A percentile compares a stretch with the other conserved stretches of the same genome.
These are phyloP conservation scores for Xylariaceae sp. DNA, from an alignment of 2,329 filamentous ascomycete genomes.

Conservation along the genomic window DNA sequence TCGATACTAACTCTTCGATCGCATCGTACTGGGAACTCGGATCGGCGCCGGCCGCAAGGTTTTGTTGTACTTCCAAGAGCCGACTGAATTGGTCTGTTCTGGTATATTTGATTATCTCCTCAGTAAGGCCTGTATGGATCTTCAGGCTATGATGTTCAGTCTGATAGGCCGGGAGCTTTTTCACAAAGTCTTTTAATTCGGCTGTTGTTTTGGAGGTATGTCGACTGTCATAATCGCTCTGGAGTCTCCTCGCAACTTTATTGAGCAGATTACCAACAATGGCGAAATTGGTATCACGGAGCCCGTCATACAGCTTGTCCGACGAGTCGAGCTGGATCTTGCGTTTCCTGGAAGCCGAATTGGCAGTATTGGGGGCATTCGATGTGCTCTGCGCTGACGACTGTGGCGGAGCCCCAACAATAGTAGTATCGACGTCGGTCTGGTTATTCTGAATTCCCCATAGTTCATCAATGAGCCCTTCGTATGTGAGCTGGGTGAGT, in stretches of 20 bases:
- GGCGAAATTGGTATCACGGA: constrained; percentile 91
- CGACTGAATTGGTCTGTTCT: constrained; percentile 84
- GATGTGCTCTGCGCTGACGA: constrained; percentile 47
- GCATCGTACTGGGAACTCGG: constrained; percentile 83
- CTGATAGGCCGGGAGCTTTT: constrained; percentile 86
- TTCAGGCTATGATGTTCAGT: constrained; percentile 91
- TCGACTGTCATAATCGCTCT: constrained; percentile 80
- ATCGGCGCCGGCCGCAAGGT: constrained; percentile 85
- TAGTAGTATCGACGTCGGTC: constrained; percentile 84
- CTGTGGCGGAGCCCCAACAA: constrained; percentile 67
- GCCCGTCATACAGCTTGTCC: constrained; percentile 81
- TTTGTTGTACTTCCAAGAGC: constrained; percentile 90
- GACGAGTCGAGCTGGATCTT: constrained; percentile 86
- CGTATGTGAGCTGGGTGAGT: constrained; percentile 93
- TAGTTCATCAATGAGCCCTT: constrained; percentile 90
- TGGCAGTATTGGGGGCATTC: constrained; percentile 48
- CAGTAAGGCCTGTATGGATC: constrained; percentile 84
- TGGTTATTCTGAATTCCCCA: constrained; percentile 91
- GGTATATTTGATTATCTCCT: constrained; percentile 93
- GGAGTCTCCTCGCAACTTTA: constrained; percentile 81
- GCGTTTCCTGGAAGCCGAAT: constrained; percentile 64
- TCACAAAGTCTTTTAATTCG: constrained; percentile 93
- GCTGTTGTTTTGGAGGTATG: constrained; percentile 83
- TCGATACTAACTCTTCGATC: constrained; percentile 91
- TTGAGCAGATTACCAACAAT: constrained; percentile 87